These are phyloP conservation scores for Gryganskiella cystojenkinii DNA, from an alignment of 192 early-diverging fungal species.

Conservation along the genomic window DNA sequence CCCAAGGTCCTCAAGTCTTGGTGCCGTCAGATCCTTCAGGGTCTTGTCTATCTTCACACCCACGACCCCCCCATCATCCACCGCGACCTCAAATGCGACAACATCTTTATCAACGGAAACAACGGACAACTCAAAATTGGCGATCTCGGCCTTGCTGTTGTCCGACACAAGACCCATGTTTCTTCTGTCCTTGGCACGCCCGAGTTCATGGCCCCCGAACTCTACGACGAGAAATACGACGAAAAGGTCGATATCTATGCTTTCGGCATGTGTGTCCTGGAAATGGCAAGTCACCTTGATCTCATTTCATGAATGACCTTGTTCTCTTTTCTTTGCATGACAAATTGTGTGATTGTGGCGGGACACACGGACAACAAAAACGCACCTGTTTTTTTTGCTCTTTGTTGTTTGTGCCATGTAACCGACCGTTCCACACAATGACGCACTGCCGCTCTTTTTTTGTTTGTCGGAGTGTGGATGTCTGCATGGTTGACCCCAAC, in stretches of 20 bases:
- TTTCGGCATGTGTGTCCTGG: constrained; percentile 85
- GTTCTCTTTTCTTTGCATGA: constrained; percentile 4
- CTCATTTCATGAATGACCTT: neutral
- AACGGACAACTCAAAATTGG: constrained; percentile 92
- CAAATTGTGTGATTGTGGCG: neutral
- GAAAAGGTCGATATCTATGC: constrained; percentile 93
- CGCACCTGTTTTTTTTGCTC: neutral
- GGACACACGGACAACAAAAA: neutral
- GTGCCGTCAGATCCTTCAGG: constrained; percentile 84
- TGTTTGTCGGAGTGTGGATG: neutral
- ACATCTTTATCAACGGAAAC: constrained; percentile 91
- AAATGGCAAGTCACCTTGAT: constrained; percentile 56
- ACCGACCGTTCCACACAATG: neutral
- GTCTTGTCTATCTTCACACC: constrained; percentile 83
- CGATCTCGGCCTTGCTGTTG: constrained; percentile 81
- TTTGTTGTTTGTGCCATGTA: constrained; percentile 7
- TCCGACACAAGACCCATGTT: constrained; percentile 71
- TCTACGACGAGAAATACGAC: constrained; percentile 90
- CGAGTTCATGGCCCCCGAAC: constrained; percentile 93
- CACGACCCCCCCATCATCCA: constrained; percentile 88
- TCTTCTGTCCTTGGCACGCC: constrained; percentile 82
- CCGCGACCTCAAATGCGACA: constrained; percentile 77
- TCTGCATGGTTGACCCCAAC: neutral
- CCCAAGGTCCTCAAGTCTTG: constrained; percentile 82
- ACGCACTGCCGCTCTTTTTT: constrained; percentile 20